Conservation (phyloP, 1,284 basidiomycete genomes). For the Cryptococcus maquisensis region DNA sequence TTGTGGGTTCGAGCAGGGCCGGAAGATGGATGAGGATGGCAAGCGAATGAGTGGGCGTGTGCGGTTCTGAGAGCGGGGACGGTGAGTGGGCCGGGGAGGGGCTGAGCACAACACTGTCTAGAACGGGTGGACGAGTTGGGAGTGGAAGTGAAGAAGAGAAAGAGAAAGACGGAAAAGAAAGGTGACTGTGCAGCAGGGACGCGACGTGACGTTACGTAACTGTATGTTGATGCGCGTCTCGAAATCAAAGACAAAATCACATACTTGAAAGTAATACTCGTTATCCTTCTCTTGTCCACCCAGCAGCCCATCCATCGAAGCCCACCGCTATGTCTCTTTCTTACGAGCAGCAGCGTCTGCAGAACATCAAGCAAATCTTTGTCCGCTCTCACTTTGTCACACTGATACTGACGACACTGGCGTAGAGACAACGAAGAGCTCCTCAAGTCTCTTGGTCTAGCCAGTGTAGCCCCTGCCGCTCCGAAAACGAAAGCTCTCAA, state of each 20-base stretch:
- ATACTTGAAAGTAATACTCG: too few species aligned
- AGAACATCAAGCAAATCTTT: conserved; percentile 29
- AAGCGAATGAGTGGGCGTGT: too few species aligned
- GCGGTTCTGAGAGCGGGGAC: too few species aligned
- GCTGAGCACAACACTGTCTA: too few species aligned
- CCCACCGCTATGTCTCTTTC: conserved; percentile 4
- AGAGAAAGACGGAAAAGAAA: conserved; percentile 14
- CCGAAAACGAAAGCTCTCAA: conserved; percentile 6
- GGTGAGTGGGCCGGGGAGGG: too few species aligned
- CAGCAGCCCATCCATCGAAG: neutral
- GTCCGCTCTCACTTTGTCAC: neutral
- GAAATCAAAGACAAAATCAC: too few species aligned
- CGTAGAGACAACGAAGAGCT: conserved; percentile 34
- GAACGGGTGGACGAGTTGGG: neutral
- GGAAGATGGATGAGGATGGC: neutral
- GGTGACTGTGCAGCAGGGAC: conserved; percentile 14
- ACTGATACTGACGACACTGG: neutral
- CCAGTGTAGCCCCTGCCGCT: conserved; percentile 3
- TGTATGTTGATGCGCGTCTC: neutral
- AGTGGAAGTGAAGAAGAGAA: conserved; percentile 12
- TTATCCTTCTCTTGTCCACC: too few species aligned
- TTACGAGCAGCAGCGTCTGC: conserved; percentile 23
- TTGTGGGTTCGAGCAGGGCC: too few species aligned
- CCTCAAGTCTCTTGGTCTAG: conserved; percentile 31
- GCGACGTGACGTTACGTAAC: neutral